Evolutionary conservation across 306 rosid genomes (phyloP), one percentile per base, ranked within the genome.

Genomic region (Cotoneaster glaucophyllus): DNA sequence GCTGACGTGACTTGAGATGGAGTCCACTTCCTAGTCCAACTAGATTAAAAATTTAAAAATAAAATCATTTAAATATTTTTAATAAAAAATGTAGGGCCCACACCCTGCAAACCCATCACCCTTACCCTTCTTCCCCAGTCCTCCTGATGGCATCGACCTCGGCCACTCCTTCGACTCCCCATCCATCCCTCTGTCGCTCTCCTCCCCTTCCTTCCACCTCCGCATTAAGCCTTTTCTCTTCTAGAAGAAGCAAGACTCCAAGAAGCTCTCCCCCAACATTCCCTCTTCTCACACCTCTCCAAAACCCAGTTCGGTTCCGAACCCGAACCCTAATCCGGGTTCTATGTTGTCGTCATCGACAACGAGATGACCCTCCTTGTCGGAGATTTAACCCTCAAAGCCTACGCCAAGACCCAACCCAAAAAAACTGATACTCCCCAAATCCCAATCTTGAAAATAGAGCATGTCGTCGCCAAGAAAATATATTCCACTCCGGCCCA

Each of bases 181-280:
- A 87, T 71, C 2, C 32, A n/a, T n/a, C n/a, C n/a, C 15, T 26
- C 18, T 71, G 50, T 52, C 75, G 26, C 26, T 28, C 21, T 81
- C 52, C 78, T n/a, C 79, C 34, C 87, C 14, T 73, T 69, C 82
- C 4, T 75, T 87, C 77, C 86, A 85, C 34, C 93, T 92, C 45
- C 90, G 79, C 77, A 61, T 92, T 67, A 88, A 84, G 45, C 92
- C 98, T 59, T 83, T 88, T 82, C 7, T 88, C 48, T 90, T 92
- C 88, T 92, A 95, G 93, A 90, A 87, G n/a, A 92, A 86, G 28
- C 86, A 85, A 25, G 98, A 97, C 19, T 58, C 86, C 44, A 90
- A 87, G 54, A 89, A 76, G 54, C 91, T 95, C 56, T 72, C 86
- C 25, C 73, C 87, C 26, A 86, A 77, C 26, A 73, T 86, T 31